Base-by-base conservation (phyloP, 352 stramenopile genomes). In the Phytophthora vignae region DNA sequence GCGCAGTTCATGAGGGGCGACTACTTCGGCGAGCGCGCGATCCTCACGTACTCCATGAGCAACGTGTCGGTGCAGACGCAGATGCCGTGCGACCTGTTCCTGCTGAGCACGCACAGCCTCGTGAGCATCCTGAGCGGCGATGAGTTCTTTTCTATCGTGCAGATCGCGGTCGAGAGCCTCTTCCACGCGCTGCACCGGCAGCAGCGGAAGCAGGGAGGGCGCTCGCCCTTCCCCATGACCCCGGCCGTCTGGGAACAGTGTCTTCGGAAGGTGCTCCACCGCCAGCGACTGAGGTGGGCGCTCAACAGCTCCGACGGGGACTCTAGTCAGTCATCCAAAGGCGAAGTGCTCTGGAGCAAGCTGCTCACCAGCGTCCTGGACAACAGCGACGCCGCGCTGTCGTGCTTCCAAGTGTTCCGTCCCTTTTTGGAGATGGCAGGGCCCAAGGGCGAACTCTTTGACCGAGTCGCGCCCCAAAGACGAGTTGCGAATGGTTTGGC, bases 21-120 rank as follows among this genome's bases (percentile, higher is more conserved):
- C 49, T 86, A 71, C 60, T 90, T 91, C 61, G 83, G 83, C 4
- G 79, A 89, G 12, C 78, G 74, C 3, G 82, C 77, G 3, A 59
- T 91, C 4, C 61, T 90, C 9, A 74, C 67, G 0, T 73, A 84
- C 19, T 78, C 79, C 0, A 74, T 87, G 22, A 88, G 81, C 64
- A 66, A 54, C 10, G 72, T 78, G 31, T 83, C 85, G 0, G 74
- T 91, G 7, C 73, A 77, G 40, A 80, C 85, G 5, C 54, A 84
- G 12, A 76, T 79, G 27, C 79, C 77, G 2, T 91, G 83, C 40
- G 83, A 92, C 55, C 27, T 92, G 50, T 79, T 92, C 19, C 76
- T 76, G 6, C 68, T 92, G 1, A 78, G 60, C 21, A 73, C 77
- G 11, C 64, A 76, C 29, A 64, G 36, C 15, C 29, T 78, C 8